Conservation (phyloP, 495 filamentous ascomycete species). For the Recurvomyces mirabilis region DNA sequence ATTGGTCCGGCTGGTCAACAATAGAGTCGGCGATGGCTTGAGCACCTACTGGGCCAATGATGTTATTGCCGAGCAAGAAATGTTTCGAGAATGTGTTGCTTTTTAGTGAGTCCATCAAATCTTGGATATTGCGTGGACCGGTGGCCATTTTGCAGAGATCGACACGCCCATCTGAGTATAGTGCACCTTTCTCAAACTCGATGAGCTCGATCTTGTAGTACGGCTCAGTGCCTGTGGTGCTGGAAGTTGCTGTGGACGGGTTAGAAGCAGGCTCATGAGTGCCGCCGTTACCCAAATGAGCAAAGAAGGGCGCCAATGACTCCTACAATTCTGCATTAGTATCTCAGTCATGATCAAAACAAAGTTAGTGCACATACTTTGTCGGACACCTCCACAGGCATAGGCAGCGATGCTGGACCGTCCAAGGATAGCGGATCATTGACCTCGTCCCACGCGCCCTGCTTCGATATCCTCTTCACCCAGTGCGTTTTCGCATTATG, state of each 20-base stretch:
- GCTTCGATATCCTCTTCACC: constrained; percentile 20
- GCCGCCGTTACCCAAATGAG: constrained; percentile 19
- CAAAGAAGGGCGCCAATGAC: constrained; percentile 24
- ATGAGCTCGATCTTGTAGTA: constrained; percentile 21
- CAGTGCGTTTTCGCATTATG: constrained; percentile 11
- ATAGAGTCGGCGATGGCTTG: constrained; percentile 31
- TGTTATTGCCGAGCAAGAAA: constrained; percentile 37
- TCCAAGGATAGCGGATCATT: constrained; percentile 19
- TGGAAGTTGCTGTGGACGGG: neutral
- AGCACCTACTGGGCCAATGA: constrained; percentile 33
- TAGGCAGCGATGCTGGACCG: constrained; percentile 21
- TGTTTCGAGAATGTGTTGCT: constrained; percentile 30
- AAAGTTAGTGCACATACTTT: neutral
- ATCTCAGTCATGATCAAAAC: neutral
- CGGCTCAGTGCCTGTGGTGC: constrained; percentile 17
- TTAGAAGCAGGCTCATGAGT: constrained; percentile 5
- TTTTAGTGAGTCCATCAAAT: constrained; percentile 28
- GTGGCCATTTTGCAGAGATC: constrained; percentile 32
- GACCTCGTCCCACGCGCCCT: constrained; percentile 22
- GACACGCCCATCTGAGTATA: constrained; percentile 27
- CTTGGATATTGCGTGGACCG: constrained; percentile 31
- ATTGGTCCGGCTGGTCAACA: constrained; percentile 26
- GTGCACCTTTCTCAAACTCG: constrained; percentile 27
- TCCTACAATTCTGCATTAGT: neutral
- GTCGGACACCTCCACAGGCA: constrained; percentile 24